Conservation (phyloP, 2,329 filamentous ascomycete species). For the Colletotrichum sp. region DNA sequence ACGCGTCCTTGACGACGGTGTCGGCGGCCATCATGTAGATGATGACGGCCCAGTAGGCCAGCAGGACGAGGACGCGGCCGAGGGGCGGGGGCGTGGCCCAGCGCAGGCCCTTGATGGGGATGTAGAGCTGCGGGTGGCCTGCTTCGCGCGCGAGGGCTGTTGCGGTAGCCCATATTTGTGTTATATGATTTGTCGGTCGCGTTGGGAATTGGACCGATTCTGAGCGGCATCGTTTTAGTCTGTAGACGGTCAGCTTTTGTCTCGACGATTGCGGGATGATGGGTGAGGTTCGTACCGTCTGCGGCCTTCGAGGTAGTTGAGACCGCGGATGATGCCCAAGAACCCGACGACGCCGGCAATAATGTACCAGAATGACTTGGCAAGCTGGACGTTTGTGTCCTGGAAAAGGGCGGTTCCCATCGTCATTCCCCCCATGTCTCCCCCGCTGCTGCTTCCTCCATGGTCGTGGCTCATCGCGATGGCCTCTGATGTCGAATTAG, state of each 20-base stretch:
- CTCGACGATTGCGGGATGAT: background rate
- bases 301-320: slow-evolving; percentile 47
- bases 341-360: slow-evolving; percentile 53
- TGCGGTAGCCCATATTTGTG: slow-evolving; percentile 61
- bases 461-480: slow-evolving; percentile 24
- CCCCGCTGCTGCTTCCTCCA: slow-evolving; percentile 3
- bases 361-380: slow-evolving; percentile 64
- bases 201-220: slow-evolving; percentile 55
- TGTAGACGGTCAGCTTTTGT: slow-evolving; percentile 26
- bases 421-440: slow-evolving; percentile 13
- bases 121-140: slow-evolving; percentile 58
- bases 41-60: slow-evolving; percentile 64
- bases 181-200: slow-evolving; percentile 48
- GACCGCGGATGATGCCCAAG: slow-evolving; percentile 41
- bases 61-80: slow-evolving; percentile 58
- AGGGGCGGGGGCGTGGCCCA: slow-evolving; percentile 65
- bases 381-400: slow-evolving; percentile 53
- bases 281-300: slow-evolving; percentile 40
- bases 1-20: slow-evolving; percentile 54
- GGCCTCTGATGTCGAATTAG: background rate
- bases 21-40: slow-evolving; percentile 60
- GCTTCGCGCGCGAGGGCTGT: slow-evolving; percentile 63
- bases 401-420: slow-evolving; percentile 46
- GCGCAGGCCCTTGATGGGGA: slow-evolving; percentile 48
- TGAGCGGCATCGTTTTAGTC: slow-evolving; percentile 50